These are phyloP conservation scores for Kappamyces sp. DNA, from an alignment of 192 early-diverging fungal species.

Conservation along the genomic window DNA sequence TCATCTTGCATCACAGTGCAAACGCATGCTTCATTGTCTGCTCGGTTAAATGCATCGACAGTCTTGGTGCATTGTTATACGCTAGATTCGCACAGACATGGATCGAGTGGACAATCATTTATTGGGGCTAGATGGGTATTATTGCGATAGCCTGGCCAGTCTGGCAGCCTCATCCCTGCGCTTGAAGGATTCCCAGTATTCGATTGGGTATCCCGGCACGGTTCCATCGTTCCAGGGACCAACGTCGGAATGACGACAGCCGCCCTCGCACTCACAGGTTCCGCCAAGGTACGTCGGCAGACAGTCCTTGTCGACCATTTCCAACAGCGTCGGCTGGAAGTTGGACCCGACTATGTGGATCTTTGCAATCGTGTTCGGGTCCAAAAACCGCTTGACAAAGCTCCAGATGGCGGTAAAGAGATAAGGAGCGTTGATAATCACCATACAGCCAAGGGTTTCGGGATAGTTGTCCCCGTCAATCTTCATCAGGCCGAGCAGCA, in stretches of 20 bases:
- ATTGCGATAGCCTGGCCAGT: no score
- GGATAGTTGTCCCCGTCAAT: slow-evolving; percentile 93
- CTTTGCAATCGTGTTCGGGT: slow-evolving; percentile 46
- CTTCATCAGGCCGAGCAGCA: slow-evolving; percentile 65
- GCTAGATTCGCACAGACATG: no score
- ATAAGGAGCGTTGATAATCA: slow-evolving; percentile 86
- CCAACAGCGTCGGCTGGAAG: slow-evolving; percentile 25
- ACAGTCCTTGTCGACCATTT: slow-evolving; percentile 25
- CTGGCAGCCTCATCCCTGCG: not conserved
- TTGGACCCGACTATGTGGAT: slow-evolving; percentile 38
- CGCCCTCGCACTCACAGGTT: slow-evolving; percentile 19
- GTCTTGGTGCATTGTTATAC: no score
- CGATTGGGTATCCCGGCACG: slow-evolving; percentile 28
- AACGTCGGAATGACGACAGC: slow-evolving; percentile 23
- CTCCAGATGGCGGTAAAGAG: slow-evolving; percentile 62
- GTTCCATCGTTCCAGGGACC: slow-evolving; percentile 40
- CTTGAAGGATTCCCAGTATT: slow-evolving; percentile 26
- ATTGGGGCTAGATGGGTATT: no score
- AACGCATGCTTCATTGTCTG: no score
- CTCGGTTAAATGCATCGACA: no score
- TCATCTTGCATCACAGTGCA: no score
- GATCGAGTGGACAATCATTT: no score
- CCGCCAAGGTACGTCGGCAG: slow-evolving; percentile 27
- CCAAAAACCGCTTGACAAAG: slow-evolving; percentile 41
- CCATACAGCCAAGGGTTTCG: slow-evolving; percentile 83